phyloP scores from a whole-genome alignment of 2,329 filamentous ascomycete species.

The Colletotrichum tabaci region DNA sequence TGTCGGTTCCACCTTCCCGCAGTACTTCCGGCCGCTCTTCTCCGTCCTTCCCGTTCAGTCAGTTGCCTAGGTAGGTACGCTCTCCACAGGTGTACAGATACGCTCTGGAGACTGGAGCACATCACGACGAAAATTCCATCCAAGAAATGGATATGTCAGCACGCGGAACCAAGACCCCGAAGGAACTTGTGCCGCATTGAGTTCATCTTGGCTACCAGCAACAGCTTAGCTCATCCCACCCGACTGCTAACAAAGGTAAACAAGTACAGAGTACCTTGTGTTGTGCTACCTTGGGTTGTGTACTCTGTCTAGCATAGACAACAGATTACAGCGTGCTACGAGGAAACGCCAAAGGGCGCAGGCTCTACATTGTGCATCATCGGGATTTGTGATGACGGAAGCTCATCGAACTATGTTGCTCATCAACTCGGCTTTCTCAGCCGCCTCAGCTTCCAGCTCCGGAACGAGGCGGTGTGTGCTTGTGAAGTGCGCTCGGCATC shows the following conservation, averaged over 20 bases:
- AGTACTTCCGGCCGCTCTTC: slow-evolving; percentile 2
- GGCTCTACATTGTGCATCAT: slow-evolving; percentile 33
- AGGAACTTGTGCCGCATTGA: background rate
- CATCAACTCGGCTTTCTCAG: slow-evolving; percentile 25
- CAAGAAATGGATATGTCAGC: slow-evolving; percentile 37
- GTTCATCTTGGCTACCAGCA: background rate
- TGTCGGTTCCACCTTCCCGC: slow-evolving; percentile 14
- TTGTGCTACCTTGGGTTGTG: too few relatives aligned
- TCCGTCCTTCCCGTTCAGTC: slow-evolving; percentile 5
- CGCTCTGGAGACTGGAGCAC: background rate
- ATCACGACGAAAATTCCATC: slow-evolving; percentile 6
- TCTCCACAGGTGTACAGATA: too few relatives aligned
- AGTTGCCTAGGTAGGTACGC: background rate
- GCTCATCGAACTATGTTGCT: slow-evolving; percentile 37
- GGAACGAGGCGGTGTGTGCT: slow-evolving; percentile 16
- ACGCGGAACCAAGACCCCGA: slow-evolving; percentile 30
- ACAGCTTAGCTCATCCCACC: background rate
- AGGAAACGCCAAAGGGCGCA: slow-evolving; percentile 12
- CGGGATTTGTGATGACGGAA: slow-evolving; percentile 41
- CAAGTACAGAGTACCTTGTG: too few relatives aligned
- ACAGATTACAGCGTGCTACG: background rate
- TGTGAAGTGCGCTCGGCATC: slow-evolving; percentile 1
- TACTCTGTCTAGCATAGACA: too few relatives aligned
- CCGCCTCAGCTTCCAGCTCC: slow-evolving; percentile 9
- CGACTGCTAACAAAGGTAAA: background rate